phyloP scores from a whole-genome alignment of 805 yeast species.

The Kuraishia piskuri region DNA sequence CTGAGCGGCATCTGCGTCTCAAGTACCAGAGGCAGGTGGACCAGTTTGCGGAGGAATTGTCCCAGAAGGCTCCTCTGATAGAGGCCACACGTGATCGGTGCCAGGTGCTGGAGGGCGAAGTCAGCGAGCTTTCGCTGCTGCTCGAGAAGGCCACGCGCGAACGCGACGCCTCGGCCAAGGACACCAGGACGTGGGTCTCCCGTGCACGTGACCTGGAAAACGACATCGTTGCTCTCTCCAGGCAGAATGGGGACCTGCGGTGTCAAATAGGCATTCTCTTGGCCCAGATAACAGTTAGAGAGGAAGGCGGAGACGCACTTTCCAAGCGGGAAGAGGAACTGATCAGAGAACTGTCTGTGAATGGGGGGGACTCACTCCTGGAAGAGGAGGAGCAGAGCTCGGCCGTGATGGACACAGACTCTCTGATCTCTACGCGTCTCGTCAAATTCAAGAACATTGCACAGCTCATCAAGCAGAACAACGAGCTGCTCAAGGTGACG shows the following conservation, averaged over 20 bases:
- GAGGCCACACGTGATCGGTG: slow-evolving; percentile 58
- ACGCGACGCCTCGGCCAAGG: slow-evolving; percentile 30
- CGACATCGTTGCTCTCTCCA: slow-evolving; percentile 40
- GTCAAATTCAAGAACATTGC: slow-evolving; percentile 58
- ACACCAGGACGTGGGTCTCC: slow-evolving; percentile 15
- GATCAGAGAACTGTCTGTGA: slow-evolving; percentile 37
- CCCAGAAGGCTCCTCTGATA: slow-evolving; percentile 68
- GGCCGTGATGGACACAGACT: slow-evolving; percentile 59
- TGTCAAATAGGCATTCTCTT: slow-evolving; percentile 74
- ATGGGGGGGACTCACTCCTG: slow-evolving; percentile 3
- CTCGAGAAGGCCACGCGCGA: slow-evolving; percentile 47
- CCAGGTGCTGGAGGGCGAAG: slow-evolving; percentile 43
- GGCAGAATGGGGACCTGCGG: slow-evolving; percentile 64
- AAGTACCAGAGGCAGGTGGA: slow-evolving; percentile 65
- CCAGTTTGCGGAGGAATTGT: slow-evolving; percentile 65
- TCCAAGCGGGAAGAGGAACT: slow-evolving; percentile 57
- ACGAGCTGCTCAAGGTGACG: slow-evolving; percentile 58
- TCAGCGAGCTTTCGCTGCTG: slow-evolving; percentile 44
- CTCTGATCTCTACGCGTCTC: slow-evolving; percentile 62
- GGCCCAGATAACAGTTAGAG: slow-evolving; percentile 53
- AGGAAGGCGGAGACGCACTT: slow-evolving; percentile 50
- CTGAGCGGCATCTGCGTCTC: slow-evolving; percentile 65
- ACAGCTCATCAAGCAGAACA: slow-evolving; percentile 68
- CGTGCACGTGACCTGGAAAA: slow-evolving; percentile 32
- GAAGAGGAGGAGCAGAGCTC: slow-evolving; percentile 18